Evolutionary conservation across 805 yeast species (phyloP), one percentile per base, ranked within the genome.

Genomic region (Saturnispora sanitii): DNA sequence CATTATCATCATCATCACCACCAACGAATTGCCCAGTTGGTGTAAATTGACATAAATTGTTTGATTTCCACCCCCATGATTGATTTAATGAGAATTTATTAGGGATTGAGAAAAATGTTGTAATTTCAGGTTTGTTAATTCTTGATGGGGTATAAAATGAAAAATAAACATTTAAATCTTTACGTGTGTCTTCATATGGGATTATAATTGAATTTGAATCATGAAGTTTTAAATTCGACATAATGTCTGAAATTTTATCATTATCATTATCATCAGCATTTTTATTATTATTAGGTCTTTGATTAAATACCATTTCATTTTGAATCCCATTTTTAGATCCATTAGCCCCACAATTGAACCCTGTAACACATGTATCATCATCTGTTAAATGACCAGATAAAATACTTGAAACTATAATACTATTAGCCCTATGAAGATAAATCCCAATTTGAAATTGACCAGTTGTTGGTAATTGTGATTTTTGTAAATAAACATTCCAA

Each of bases 21-120:
- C 57, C 62, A 5, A 66, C 64, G 44, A 68, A 59, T 0, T 66
- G 59, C 3, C 75, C 73, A 49, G 67, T 69, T 33, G 71, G 74
- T 37, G 68, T 64, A 48, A 71, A 71, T 3, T 68, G 58, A 39
- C 75, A 72, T 70, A 73, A 66, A 35, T 72, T 68, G 38, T 67
- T 69, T 45, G 75, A 68, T 44, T 72, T 73, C 79, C 79, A 73
- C 0, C 79, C 79, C 79, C 79, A 73, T 45, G 77, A 70, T 52
- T 74, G 79, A 1, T 75, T 67, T 37, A 64, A 63, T 37, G 68
- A 70, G 51, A 73, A 73, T 41, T 61, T 56, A 45, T 72, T 73
- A 0, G 79, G 78, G n/a, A 70, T 65, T 2, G 77, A 71, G n/a
- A 71, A 57, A 49, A 73, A 74, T 22, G 77, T 66, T 1, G 77